These are phyloP conservation scores for Plicaturopsis crispa DNA, from an alignment of 768 basidiomycete genomes.

Conservation along the genomic window DNA sequence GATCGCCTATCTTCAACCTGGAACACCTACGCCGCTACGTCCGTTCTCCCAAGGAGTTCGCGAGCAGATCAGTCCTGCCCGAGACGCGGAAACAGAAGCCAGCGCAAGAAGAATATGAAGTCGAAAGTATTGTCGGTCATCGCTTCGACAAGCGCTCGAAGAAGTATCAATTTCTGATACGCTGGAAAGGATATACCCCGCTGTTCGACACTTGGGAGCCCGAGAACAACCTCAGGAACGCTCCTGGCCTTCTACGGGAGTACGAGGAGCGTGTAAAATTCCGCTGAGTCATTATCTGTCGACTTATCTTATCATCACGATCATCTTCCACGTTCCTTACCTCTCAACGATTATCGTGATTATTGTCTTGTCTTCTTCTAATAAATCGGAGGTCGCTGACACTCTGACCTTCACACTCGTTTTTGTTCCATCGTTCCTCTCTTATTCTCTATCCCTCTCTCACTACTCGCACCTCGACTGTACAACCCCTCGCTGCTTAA, in stretches of 20 bases:
- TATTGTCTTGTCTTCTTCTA: too few species aligned
- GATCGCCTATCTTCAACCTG: slow-evolving; percentile 16
- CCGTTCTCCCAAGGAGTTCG: slow-evolving; percentile 9
- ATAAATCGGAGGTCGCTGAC: too few species aligned
- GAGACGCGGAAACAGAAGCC: slow-evolving; percentile 6
- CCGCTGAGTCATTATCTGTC: too few species aligned
- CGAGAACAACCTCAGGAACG: slow-evolving; percentile 1
- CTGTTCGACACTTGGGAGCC: slow-evolving; percentile 11
- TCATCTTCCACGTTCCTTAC: too few species aligned
- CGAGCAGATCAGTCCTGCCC: neutral
- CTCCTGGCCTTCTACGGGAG: slow-evolving; percentile 11
- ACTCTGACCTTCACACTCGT: too few species aligned
- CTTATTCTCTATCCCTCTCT: too few species aligned
- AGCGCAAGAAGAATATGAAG: slow-evolving; percentile 11
- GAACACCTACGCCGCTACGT: slow-evolving; percentile 14
- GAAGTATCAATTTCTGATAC: slow-evolving; percentile 5
- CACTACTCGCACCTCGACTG: too few species aligned
- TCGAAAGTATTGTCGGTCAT: slow-evolving; percentile 10
- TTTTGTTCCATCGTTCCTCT: too few species aligned
- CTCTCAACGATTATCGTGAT: too few species aligned
- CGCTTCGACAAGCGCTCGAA: slow-evolving; percentile 1
- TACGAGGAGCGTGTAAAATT: too few species aligned
- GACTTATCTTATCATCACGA: too few species aligned
- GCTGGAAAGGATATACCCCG: slow-evolving; percentile 9
- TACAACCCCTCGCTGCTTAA: too few species aligned